A percentile compares a stretch with the other conserved stretches of the same genome.
Conservation (phyloP, 768 basidiomycete genomes). For the Chalciporus pseudorubinellus region DNA sequence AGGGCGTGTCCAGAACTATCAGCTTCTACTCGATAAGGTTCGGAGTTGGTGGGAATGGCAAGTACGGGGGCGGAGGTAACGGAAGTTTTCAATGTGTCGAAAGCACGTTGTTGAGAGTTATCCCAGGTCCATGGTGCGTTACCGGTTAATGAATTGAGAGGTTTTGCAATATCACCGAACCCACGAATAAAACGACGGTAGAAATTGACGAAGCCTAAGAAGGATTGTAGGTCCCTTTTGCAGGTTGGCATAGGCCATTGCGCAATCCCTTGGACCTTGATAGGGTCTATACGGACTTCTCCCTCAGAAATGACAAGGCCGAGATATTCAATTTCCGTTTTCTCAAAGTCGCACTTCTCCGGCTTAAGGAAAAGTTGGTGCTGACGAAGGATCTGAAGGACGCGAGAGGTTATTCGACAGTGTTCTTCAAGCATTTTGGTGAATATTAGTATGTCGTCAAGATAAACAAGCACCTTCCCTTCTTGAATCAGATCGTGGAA, state of each 20-base stretch:
- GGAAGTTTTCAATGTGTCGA: no score
- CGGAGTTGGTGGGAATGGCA: constrained; percentile 5
- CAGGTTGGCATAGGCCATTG: constrained; percentile 39
- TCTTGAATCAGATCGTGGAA: no score
- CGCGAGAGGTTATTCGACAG: constrained; percentile 1
- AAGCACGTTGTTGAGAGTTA: neutral
- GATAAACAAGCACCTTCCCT: no score
- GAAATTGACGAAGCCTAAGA: constrained; percentile 40
- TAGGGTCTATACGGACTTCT: constrained; percentile 36
- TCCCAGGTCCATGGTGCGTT: constrained; percentile 32
- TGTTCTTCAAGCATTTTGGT: constrained; percentile 13
- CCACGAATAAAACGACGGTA: no score
- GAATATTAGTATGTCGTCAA: no score
- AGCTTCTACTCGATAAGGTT: constrained; percentile 24
- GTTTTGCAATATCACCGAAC: no score
- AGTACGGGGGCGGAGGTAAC: constrained; percentile 3
- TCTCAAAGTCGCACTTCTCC: constrained; percentile 25
- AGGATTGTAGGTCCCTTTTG: constrained; percentile 37
- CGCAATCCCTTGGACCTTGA: constrained; percentile 35
- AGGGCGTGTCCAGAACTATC: constrained; percentile 33
- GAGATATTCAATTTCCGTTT: no score
- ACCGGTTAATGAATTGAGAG: constrained; percentile 27
- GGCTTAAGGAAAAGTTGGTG: constrained; percentile 22
- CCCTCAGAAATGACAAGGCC: no score
- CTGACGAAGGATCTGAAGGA: constrained; percentile 19